A percentile compares a stretch with the other conserved stretches of the same genome.
Conservation (phyloP, 306 rosid genomes). For the Vigna reflexopilosa region DNA sequence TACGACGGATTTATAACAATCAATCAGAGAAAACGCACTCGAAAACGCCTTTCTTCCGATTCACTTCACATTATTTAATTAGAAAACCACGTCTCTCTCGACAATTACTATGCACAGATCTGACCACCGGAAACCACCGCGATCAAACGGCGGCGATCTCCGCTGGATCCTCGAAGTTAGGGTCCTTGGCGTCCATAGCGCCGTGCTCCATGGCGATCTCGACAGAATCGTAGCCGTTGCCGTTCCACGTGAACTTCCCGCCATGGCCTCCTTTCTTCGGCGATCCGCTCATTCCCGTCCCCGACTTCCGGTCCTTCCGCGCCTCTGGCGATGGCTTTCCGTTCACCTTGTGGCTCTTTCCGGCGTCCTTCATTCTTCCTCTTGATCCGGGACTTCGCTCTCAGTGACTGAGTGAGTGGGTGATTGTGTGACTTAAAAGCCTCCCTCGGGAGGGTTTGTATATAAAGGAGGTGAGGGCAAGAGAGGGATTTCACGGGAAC, state of each 20-base stretch:
- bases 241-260: conserved; percentile 93
- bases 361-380: conserved; percentile 66
- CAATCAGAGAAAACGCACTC: neutral
- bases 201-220: conserved; percentile 58
- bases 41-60: neutral
- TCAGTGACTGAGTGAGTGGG: neutral
- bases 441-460: neutral
- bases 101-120: conserved; percentile 17
- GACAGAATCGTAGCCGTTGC: conserved; percentile 54
- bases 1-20: neutral
- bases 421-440: neutral
- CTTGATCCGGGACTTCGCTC: neutral
- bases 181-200: conserved; percentile 71
- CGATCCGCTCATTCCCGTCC: conserved; percentile 84
- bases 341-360: conserved; percentile 60
- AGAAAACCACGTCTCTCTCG: neutral
- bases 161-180: conserved; percentile 78
- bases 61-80: conserved; percentile 19
- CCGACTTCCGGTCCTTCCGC: conserved; percentile 78
- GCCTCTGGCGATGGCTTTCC: conserved; percentile 53
- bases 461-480: conserved; percentile 35
- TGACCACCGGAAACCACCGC: conserved; percentile 6
- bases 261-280: conserved; percentile 97
- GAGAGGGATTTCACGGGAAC: neutral
- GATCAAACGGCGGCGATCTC: conserved; percentile 62